Conservation (phyloP, 164 flowering plant species). For the Buxus sempervirens region DNA sequence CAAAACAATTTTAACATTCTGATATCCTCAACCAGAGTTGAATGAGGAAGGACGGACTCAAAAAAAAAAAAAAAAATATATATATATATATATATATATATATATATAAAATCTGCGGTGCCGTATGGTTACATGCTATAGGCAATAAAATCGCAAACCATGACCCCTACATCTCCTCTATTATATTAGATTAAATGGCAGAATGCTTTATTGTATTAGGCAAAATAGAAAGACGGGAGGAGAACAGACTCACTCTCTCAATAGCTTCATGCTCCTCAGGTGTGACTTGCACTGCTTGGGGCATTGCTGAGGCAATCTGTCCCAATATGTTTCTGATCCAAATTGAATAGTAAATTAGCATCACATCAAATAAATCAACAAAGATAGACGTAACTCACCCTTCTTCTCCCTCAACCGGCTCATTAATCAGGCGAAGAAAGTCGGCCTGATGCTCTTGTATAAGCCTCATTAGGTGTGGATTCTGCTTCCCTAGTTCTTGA, state of each 20-base stretch:
- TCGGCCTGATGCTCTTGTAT: conserved; percentile 85
- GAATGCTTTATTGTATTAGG: no score
- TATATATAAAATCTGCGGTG: not conserved
- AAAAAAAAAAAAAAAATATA: no score
- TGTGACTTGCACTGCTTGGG: conserved; percentile 34
- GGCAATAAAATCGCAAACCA: not conserved
- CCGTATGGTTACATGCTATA: not conserved
- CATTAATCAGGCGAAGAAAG: conserved; percentile 71
- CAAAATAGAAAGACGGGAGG: not conserved
- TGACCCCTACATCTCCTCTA: not conserved
- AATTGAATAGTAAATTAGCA: conserved; percentile 4
- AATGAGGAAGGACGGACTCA: not conserved
- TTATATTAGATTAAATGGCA: no score
- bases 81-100: no score
- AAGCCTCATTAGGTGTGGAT: conserved; percentile 68
- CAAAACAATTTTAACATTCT: not conserved
- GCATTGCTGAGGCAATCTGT: conserved; percentile 26
- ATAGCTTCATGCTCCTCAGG: conserved; percentile 43
- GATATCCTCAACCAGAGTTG: not conserved
- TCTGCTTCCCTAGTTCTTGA: conserved; percentile 79
- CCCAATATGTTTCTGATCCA: conserved; percentile 35
- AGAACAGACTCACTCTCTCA: conserved; percentile 26
- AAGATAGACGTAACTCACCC: conserved; percentile 32
- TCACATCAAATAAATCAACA: not conserved
- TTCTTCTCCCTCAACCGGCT: conserved; percentile 65